Conservation (phyloP, 1,284 basidiomycete genomes). For the Heterobasidion occidentale region DNA sequence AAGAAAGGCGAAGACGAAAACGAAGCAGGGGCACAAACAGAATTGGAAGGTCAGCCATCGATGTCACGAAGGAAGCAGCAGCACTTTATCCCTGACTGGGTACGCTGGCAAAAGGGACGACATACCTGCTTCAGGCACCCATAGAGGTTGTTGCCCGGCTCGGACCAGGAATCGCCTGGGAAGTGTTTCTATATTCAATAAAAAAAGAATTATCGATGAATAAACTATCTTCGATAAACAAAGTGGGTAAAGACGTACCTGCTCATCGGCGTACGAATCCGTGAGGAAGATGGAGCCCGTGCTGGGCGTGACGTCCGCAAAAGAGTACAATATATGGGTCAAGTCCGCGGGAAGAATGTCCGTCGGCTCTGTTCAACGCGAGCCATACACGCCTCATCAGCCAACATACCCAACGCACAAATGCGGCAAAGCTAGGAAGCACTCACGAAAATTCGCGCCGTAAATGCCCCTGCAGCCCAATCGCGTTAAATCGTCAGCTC, state of each 20-base stretch:
- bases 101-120: neutral
- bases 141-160: slow-evolving; percentile 71
- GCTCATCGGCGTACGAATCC: slow-evolving; percentile 78
- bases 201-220: slow-evolving; percentile 2
- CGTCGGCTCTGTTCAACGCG: slow-evolving; percentile 39
- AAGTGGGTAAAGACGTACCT: slow-evolving; percentile 39
- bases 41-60: too few species aligned
- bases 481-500: slow-evolving; percentile 2
- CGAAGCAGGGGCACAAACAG: too few species aligned
- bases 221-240: neutral
- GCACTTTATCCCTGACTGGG: too few species aligned
- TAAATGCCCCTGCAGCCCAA: slow-evolving; percentile 64
- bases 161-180: slow-evolving; percentile 50
- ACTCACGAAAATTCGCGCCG: slow-evolving; percentile 68
- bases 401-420: neutral
- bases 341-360: slow-evolving; percentile 47
- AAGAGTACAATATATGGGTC: slow-evolving; percentile 79
- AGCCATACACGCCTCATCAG: neutral
- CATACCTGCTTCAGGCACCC: slow-evolving; percentile 81
- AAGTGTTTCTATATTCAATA: slow-evolving; percentile 49
- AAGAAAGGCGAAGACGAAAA: too few species aligned
- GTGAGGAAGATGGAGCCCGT: slow-evolving; percentile 67
- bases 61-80: too few species aligned
- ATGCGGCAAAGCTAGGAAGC: slow-evolving; percentile 1
- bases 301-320: slow-evolving; percentile 70